phyloP scores from a whole-genome alignment of 768 basidiomycete genomes.

The Pisolithus albus region DNA sequence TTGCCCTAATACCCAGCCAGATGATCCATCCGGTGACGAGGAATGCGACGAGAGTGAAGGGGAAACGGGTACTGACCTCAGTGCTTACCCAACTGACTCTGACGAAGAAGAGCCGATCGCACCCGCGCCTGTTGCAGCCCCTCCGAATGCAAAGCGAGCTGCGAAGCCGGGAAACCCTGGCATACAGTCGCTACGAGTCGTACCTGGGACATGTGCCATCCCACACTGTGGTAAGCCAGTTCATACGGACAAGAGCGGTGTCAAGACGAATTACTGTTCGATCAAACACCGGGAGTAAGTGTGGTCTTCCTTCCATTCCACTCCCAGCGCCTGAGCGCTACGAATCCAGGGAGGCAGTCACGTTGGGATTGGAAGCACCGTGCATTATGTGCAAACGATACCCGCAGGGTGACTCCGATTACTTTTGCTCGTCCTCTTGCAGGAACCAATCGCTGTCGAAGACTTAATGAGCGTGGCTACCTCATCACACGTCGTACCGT shows the following conservation, averaged over 20 bases:
- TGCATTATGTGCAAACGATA: conserved; percentile 61
- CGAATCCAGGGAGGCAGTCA: conserved; percentile 48
- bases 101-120: conserved; percentile 15
- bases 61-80: conserved; percentile 21
- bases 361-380: conserved; percentile 40
- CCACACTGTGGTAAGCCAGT: conserved; percentile 52
- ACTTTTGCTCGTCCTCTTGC: conserved; percentile 56
- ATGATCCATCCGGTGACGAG: conserved; percentile 19
- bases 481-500: no score
- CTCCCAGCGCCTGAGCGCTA: conserved; percentile 8
- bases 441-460: conserved; percentile 56
- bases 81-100: conserved; percentile 28
- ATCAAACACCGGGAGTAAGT: conserved; percentile 58
- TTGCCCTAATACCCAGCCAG: conserved; percentile 5
- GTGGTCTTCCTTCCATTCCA: neutral
- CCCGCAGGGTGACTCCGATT: conserved; percentile 51
- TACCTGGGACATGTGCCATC: conserved; percentile 43
- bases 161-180: conserved; percentile 10
- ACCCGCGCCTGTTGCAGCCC: conserved; percentile 7
- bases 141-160: conserved; percentile 4
- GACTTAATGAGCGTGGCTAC: conserved; percentile 9
- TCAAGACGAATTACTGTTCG: conserved; percentile 51
- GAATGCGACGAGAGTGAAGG: conserved; percentile 17
- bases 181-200: neutral
- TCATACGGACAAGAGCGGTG: conserved; percentile 47